phyloP scores from a whole-genome alignment of 2,329 filamentous ascomycete genomes.

The Emergomyces orientalis region DNA sequence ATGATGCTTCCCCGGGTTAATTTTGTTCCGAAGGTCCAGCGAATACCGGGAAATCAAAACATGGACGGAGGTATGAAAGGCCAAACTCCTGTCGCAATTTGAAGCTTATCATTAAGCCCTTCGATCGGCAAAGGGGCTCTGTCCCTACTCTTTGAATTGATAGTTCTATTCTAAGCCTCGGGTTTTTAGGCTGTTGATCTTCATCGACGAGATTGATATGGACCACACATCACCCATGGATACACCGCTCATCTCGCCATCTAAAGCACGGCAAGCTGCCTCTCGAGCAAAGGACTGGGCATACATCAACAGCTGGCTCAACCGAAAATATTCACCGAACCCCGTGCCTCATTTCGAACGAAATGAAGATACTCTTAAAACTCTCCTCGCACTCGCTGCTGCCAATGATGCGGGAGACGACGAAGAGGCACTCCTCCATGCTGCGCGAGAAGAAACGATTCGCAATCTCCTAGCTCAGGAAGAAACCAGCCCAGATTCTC shows the following conservation, averaged over 20 bases:
- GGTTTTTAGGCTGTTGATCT: slow-evolving; percentile 11
- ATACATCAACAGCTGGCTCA: slow-evolving; percentile 75
- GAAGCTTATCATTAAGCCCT: background rate
- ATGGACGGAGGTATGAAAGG: background rate
- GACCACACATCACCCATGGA: slow-evolving; percentile 4
- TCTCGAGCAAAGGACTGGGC: slow-evolving; percentile 85
- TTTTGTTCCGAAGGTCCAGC: background rate
- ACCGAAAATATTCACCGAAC: slow-evolving; percentile 56
- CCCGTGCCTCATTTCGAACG: slow-evolving; percentile 68
- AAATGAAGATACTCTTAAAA: slow-evolving; percentile 71
- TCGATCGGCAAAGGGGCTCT: background rate
- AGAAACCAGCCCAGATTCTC: slow-evolving; percentile 23
- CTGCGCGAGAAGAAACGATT: slow-evolving; percentile 30
- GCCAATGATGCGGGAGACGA: slow-evolving; percentile 61
- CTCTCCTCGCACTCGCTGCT: slow-evolving; percentile 61
- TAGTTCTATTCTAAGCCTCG: background rate
- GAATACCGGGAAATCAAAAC: slow-evolving; percentile 2
- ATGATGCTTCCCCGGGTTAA: background rate
- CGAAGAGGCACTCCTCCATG: slow-evolving; percentile 28
- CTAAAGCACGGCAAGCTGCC: slow-evolving; percentile 62
- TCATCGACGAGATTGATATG: slow-evolving; percentile 3
- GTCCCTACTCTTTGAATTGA: background rate
- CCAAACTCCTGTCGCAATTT: background rate
- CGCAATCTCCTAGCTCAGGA: slow-evolving; percentile 23
- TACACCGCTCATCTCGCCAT: slow-evolving; percentile 46